Conservation (phyloP, 2,329 filamentous ascomycete species). For the Cladophialophora exuberans region DNA sequence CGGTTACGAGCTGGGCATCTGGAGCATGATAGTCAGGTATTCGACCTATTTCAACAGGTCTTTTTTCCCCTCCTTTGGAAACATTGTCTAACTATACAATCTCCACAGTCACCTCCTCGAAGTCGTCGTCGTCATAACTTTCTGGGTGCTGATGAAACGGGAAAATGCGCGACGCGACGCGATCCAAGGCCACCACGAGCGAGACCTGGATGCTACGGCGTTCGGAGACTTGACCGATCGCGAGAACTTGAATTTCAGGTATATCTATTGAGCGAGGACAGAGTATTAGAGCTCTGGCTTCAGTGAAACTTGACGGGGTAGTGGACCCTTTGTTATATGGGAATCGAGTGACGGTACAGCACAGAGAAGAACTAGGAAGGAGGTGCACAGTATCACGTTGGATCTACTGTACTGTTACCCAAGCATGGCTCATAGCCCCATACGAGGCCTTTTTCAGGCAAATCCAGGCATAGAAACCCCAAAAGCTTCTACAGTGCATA, state of each 20-base stretch:
- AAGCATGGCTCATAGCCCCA: too few relatives aligned
- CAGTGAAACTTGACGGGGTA: too few relatives aligned
- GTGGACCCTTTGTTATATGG: too few relatives aligned
- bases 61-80: background rate
- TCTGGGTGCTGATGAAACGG: slow-evolving; percentile 52
- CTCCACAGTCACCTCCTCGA: slow-evolving; percentile 51
- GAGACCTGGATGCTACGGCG: slow-evolving; percentile 47
- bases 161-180: slow-evolving; percentile 56
- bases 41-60: background rate
- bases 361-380: too few relatives aligned
- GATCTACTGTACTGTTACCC: too few relatives aligned
- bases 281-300: too few relatives aligned
- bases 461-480: too few relatives aligned
- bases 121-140: slow-evolving; percentile 48
- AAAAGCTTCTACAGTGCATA: too few relatives aligned
- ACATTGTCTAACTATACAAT: background rate
- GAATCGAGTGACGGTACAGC: too few relatives aligned
- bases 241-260: slow-evolving; percentile 51
- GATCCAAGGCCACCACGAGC: slow-evolving; percentile 46
- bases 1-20: slow-evolving; percentile 55
- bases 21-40: slow-evolving; percentile 59
- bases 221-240: slow-evolving; percentile 59
- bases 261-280: slow-evolving; percentile 30
- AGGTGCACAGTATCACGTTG: too few relatives aligned
- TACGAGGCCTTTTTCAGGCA: too few relatives aligned